Evolutionary conservation across 2,329 filamentous ascomycete species (phyloP).

Genomic region (Penicillium sp.): DNA sequence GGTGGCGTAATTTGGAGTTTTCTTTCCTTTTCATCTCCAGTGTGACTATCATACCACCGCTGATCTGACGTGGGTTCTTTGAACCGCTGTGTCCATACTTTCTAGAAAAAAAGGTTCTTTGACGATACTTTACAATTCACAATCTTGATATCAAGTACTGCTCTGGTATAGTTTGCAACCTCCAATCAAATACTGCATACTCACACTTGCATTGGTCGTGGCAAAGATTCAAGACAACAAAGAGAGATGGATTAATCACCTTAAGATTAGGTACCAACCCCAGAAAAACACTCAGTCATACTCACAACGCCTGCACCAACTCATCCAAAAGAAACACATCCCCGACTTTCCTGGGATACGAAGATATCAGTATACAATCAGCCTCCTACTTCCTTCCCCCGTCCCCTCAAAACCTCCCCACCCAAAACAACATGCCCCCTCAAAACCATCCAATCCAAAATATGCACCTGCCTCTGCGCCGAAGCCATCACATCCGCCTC

Average conservation of each 20-base stretch:
- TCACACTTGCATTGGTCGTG: too few species aligned
- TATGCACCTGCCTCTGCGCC: conserved; percentile 2
- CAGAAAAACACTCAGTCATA: not conserved
- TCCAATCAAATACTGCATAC: too few species aligned
- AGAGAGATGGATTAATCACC: not conserved
- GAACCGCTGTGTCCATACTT: not conserved
- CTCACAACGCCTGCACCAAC: not conserved
- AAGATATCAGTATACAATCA: not conserved
- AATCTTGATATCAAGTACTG: not conserved
- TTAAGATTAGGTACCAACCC: not conserved
- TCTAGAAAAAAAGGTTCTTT: not conserved
- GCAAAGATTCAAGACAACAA: not conserved
- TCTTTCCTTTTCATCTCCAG: not conserved
- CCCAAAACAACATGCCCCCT: conserved; percentile 4
- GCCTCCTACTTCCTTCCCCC: not conserved
- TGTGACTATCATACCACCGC: not conserved
- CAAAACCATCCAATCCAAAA: conserved; percentile 4
- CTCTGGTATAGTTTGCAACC: not conserved
- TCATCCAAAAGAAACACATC: not conserved
- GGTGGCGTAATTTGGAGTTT: conserved; percentile 19
- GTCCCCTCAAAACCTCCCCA: not conserved
- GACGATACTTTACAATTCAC: not conserved
- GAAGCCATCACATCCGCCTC: not conserved
- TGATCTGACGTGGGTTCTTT: not conserved
- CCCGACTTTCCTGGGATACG: not conserved